A percentile compares a stretch with the other conserved stretches of the same genome.
These are phyloP conservation scores for Arthrobotrys entomopaga DNA, from an alignment of 2,329 filamentous ascomycete genomes.

Conservation along the genomic window DNA sequence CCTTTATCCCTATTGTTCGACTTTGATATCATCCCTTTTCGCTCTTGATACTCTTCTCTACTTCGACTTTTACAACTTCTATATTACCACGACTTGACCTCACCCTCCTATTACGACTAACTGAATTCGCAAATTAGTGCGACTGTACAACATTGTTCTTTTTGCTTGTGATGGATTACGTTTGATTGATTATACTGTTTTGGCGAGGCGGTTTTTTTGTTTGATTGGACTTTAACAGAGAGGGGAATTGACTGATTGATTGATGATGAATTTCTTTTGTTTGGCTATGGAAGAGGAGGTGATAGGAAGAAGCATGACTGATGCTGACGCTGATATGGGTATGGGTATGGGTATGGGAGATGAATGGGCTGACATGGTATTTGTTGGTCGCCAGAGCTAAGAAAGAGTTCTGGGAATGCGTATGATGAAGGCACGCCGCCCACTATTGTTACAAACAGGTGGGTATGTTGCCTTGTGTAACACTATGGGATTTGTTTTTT, in stretches of 20 bases:
- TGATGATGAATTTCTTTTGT: constrained; percentile 49
- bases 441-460: constrained; percentile 10
- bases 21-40: constrained; percentile 9
- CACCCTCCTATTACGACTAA: neutral
- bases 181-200: constrained; percentile 2
- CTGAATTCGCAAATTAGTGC: neutral
- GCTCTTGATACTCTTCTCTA: too few species aligned
- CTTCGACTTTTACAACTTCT: too few species aligned
- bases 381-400: neutral
- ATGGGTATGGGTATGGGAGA: neutral
- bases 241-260: constrained; percentile 17
- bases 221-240: neutral
- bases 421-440: constrained; percentile 1
- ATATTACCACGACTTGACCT: neutral
- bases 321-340: too few species aligned
- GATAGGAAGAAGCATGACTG: too few species aligned
- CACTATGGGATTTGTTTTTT: constrained; percentile 3
- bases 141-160: constrained; percentile 20
- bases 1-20: neutral
- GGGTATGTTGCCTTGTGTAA: neutral
- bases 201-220: too few species aligned
- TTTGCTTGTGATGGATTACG: constrained; percentile 3
- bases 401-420: too few species aligned
- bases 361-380: neutral
- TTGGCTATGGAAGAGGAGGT: neutral